Conservation (phyloP, 2,329 filamentous ascomycete genomes). For the Ilyonectria robusta region DNA sequence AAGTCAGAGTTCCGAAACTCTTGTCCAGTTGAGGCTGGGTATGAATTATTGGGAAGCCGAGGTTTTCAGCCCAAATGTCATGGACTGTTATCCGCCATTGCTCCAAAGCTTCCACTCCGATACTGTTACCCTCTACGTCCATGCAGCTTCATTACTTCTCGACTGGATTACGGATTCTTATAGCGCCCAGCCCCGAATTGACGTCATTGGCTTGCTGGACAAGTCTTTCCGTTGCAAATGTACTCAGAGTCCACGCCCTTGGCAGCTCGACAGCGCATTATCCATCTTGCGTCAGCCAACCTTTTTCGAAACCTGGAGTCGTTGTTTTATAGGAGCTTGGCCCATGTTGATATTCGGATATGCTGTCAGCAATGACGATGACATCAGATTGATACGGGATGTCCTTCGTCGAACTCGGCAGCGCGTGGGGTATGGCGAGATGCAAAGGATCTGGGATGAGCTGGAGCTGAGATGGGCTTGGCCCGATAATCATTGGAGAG, state of each 20-base stretch:
- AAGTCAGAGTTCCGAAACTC: neutral
- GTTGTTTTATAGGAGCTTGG: constrained; percentile 28
- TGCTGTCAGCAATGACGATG: constrained; percentile 18
- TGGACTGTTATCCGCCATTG: neutral
- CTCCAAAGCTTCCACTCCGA: neutral
- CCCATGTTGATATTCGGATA: constrained; percentile 32
- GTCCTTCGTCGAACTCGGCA: neutral
- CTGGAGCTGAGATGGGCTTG: neutral
- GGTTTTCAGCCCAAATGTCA: neutral
- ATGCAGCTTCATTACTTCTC: constrained; percentile 17
- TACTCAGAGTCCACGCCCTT: neutral
- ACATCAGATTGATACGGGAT: constrained; percentile 12
- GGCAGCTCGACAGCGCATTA: constrained; percentile 3
- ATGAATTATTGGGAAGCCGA: constrained; percentile 18
- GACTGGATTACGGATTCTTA: constrained; percentile 15
- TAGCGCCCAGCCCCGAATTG: neutral
- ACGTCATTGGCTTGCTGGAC: no score
- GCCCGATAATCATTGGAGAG: no score
- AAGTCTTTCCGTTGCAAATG: no score
- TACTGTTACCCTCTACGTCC: constrained; percentile 6
- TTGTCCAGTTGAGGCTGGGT: neutral
- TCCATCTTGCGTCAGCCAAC: constrained; percentile 18
- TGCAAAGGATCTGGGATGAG: constrained; percentile 2
- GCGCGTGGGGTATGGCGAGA: constrained; percentile 8
- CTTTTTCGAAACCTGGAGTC: constrained; percentile 22